A percentile compares a stretch with the other conserved stretches of the same genome.
phyloP scores from a whole-genome alignment of 306 rosid genomes.

The Medicago lupulina region DNA sequence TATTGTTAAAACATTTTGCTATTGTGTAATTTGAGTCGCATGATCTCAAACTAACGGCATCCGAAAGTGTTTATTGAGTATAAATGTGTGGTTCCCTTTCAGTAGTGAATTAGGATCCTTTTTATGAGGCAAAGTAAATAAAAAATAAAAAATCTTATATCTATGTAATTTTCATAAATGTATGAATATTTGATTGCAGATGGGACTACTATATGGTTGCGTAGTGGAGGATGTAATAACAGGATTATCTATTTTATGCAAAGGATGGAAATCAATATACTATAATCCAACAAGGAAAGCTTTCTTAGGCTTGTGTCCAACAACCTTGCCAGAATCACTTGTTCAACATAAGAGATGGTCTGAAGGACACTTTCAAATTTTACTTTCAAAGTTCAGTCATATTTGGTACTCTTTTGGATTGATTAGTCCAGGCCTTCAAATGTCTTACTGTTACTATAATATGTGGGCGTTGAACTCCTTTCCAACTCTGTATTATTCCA shows the following conservation, averaged over 20 bases:
- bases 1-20: no score
- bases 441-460: slow-evolving; percentile 56
- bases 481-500: slow-evolving; percentile 44
- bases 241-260: slow-evolving; percentile 57
- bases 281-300: slow-evolving; percentile 59
- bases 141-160: no score
- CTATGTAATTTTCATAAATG: not conserved
- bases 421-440: slow-evolving; percentile 61
- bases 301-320: slow-evolving; percentile 61
- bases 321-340: slow-evolving; percentile 51
- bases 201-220: slow-evolving; percentile 26
- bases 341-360: slow-evolving; percentile 78
- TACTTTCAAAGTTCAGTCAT: slow-evolving; percentile 61
- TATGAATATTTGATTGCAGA: slow-evolving; percentile 2
- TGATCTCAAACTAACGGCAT: no score
- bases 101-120: no score
- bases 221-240: slow-evolving; percentile 38
- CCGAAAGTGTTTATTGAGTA: no score
- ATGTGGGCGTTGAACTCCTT: slow-evolving; percentile 58
- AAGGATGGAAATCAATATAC: slow-evolving; percentile 74
- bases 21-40: no score
- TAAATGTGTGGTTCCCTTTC: no score
- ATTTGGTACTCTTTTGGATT: slow-evolving; percentile 52
- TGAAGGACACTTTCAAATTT: slow-evolving; percentile 50
- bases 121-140: no score